Base-by-base conservation (phyloP, 192 early-diverging fungal genomes). In the Bifiguratus adelaidae region DNA sequence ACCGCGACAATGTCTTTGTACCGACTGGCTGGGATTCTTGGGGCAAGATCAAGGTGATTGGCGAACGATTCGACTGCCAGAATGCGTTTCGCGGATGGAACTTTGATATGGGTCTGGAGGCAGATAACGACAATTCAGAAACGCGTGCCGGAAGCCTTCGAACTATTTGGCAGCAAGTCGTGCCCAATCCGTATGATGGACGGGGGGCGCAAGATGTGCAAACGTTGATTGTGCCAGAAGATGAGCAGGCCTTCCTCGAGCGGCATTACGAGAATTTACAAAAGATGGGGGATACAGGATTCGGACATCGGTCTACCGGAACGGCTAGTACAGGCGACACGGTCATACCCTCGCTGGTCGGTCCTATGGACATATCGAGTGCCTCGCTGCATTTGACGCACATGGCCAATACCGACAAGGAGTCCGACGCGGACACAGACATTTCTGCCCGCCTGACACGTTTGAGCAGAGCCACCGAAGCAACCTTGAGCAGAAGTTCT, bases 21-120 rank as follows among this genome's bases (percentile, higher is more conserved):
- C 94, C 94, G 6, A 63, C 82, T 25, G 94, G 94, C 11, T 97
- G 91, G 94, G 94, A 97, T 61, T 83, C 85, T 15, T 84, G 80
- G 71, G 83, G 82, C 23, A 91, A 93, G 51, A 91, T 98, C 41
- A 65, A 74, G 23, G 74, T 85, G 20, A 46, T 88, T 28, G 72
- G 78, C 18, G 81, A 79, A 47, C 78, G 77, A 13, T 92, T 89
- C 53, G 82, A 86, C 42, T 82, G 80, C 51, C 55, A 74, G 3
- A 61, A 65, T 13, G 51, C 77, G n/a, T 66, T 66, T 30, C 47
- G 62, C 2, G 85, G 80, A 2, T 87, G 82, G 78, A 73, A 71
- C 7, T 21, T 55, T 0, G 86, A 88, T 49, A 70, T 68, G 21
- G 47, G 48, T 40, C 7, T 46, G 21, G 48, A 49, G 8, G 53